Conservation (phyloP, 2,329 filamentous ascomycete species). For the Fusarium hostae region DNA sequence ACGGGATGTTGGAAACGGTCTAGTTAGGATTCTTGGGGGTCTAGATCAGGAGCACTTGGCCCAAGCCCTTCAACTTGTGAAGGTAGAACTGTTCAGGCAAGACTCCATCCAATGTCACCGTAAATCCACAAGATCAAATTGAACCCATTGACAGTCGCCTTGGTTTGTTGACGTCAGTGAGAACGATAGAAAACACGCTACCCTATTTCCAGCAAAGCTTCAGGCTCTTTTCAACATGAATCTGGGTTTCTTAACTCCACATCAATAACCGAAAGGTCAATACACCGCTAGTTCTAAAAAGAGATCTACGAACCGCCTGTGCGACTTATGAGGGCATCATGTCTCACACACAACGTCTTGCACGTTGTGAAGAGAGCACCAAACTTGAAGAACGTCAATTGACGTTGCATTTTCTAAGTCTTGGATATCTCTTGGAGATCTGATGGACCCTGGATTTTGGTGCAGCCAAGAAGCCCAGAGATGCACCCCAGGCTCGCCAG, state of each 20-base stretch:
- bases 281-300: conserved; percentile 8
- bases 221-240: not conserved
- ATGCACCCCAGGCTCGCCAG: conserved; percentile 33
- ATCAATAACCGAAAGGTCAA: not conserved
- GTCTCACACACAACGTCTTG: not conserved
- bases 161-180: conserved; percentile 18
- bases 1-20: not conserved
- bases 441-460: conserved; percentile 24
- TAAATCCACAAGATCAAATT: not conserved
- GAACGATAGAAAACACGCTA: not conserved
- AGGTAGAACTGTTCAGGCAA: not conserved
- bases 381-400: not conserved
- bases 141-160: not conserved
- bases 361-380: not conserved
- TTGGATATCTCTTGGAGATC: conserved; percentile 45
- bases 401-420: conserved; percentile 25
- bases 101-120: not conserved
- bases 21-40: not conserved
- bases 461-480: conserved; percentile 42
- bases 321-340: not conserved
- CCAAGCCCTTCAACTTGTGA: not conserved
- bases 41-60: not conserved
- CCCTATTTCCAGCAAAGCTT: conserved; percentile 8
- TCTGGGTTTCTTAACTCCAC: not conserved
- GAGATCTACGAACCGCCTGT: not conserved